Conservation (phyloP, 768 basidiomycete genomes). For the Solioccasus polychromus region DNA sequence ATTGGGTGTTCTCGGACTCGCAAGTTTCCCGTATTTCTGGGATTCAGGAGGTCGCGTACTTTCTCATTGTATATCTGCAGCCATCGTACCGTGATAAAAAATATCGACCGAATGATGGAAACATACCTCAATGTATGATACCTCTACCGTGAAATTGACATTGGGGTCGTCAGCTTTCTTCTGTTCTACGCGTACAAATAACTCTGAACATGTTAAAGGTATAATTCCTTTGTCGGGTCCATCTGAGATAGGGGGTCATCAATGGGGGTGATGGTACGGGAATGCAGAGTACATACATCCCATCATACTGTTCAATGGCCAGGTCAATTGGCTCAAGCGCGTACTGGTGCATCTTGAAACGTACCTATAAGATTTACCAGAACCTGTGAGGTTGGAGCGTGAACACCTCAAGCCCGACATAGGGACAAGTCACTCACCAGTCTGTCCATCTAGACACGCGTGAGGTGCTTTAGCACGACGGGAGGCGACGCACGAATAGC, state of each 20-base stretch:
- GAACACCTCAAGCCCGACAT: slow-evolving; percentile 4
- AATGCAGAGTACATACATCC: slow-evolving; percentile 62
- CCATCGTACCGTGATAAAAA: neutral
- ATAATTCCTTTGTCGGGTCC: slow-evolving; percentile 97
- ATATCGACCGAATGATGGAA: neutral
- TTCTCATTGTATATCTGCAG: slow-evolving; percentile 93
- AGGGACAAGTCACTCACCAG: slow-evolving; percentile 51
- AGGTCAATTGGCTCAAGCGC: slow-evolving; percentile 7
- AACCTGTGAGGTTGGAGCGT: slow-evolving; percentile 47
- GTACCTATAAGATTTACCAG: slow-evolving; percentile 90
- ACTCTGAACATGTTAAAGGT: slow-evolving; percentile 89
- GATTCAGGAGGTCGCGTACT: slow-evolving; percentile 95
- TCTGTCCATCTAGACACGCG: slow-evolving; percentile 63
- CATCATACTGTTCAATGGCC: slow-evolving; percentile 71
- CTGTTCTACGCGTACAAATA: slow-evolving; percentile 78
- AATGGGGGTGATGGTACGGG: slow-evolving; percentile 2
- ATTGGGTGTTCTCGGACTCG: slow-evolving; percentile 97
- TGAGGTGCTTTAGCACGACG: neutral
- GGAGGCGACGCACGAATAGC: neutral
- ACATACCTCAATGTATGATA: slow-evolving; percentile 92
- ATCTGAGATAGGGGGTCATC: slow-evolving; percentile 45
- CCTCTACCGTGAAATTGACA: slow-evolving; percentile 87
- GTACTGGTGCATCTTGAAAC: slow-evolving; percentile 24
- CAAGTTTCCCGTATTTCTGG: slow-evolving; percentile 93
- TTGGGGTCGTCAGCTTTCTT: slow-evolving; percentile 64